Base-by-base conservation (phyloP, 179 eudicot genomes). In the Spergularia azorica region DNA sequence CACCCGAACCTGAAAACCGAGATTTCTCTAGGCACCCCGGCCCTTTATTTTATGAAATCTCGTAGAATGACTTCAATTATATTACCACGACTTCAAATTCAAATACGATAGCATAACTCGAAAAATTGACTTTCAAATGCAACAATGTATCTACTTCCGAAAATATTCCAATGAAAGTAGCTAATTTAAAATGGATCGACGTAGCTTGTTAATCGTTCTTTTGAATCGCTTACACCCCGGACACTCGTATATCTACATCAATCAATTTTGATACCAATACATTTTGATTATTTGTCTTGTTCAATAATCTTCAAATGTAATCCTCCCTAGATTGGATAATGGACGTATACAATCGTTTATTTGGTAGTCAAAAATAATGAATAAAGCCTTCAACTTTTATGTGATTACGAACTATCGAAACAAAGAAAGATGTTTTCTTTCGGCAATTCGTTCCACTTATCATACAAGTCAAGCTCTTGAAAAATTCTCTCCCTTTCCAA, bases 391-490 rank as follows among this genome's bases (percentile, higher is more conserved):
- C 38, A 68, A 36, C 59, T 70, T 70, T 70, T 54, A 13, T 7
- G 54, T 26, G 73, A 54, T 70, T 26, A 71, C 5, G 63, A 55
- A 71, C 26, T 26, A 26, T 26, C 26, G 13, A 50, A 71, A 71
- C 63, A 18, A 71, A 10, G 51, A 54, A 71, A 71, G 43, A 70
- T 26, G 5, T 2, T 56, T 71, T 71, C 50, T 71, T 71, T 71
- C 48, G 11, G 51, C 50, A 55, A 71, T 70, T 21, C 73, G 43
- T 51, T 67, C 38, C 71, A 67, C 71, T 48, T 70, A 26, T 52
- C 59, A 70, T 70, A 70, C 73, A 70, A 70, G 17, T 70, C 73
- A 18, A 52, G 15, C 60, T 70, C 7, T 54, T 54, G 4, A 55
- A 55, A 36, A 54, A 48, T 55, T 71, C 50, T 68, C 52, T 56